Evolutionary conservation across 2,329 filamentous ascomycete genomes (phyloP).

Genomic region (Aspergillus brunneoviolaceus): DNA sequence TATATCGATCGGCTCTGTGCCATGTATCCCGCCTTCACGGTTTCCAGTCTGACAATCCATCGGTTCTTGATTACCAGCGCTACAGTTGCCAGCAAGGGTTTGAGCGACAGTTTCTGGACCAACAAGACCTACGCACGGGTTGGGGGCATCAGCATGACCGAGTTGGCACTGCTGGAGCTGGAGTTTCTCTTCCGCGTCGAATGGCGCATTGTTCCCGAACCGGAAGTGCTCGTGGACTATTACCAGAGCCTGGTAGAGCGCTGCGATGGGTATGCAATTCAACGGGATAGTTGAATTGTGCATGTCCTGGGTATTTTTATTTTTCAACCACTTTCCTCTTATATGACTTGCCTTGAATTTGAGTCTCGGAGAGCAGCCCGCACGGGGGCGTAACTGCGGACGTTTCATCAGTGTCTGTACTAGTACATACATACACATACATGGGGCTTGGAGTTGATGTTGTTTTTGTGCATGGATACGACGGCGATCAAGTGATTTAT

Average conservation of each 20-base stretch:
- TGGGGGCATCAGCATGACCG: constrained; percentile 84
- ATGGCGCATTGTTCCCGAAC: constrained; percentile 95
- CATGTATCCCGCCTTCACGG: constrained; percentile 90
- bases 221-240: constrained; percentile 89
- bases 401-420: constrained; percentile 10
- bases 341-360: not conserved
- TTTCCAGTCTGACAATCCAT: constrained; percentile 94
- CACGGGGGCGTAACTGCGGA: not conserved
- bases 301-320: not conserved
- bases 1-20: constrained; percentile 95
- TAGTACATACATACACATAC: constrained; percentile 18
- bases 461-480: constrained; percentile 16
- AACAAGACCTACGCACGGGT: constrained; percentile 95
- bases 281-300: constrained; percentile 27
- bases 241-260: constrained; percentile 80
- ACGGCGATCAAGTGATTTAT: constrained; percentile 5
- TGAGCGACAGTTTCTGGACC: constrained; percentile 97
- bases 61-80: constrained; percentile 95
- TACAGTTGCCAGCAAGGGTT: constrained; percentile 90
- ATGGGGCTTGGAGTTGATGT: constrained; percentile 21
- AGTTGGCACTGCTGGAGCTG: constrained; percentile 86
- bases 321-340: not conserved
- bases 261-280: constrained; percentile 59
- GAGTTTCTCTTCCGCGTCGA: constrained; percentile 91
- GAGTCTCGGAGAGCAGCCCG: not conserved